Percentiles rank a stretch among this genome's conserved stretches.
Evolutionary conservation across 192 early-diverging fungal genomes (phyloP).

Genomic region (Podila minutissima): DNA sequence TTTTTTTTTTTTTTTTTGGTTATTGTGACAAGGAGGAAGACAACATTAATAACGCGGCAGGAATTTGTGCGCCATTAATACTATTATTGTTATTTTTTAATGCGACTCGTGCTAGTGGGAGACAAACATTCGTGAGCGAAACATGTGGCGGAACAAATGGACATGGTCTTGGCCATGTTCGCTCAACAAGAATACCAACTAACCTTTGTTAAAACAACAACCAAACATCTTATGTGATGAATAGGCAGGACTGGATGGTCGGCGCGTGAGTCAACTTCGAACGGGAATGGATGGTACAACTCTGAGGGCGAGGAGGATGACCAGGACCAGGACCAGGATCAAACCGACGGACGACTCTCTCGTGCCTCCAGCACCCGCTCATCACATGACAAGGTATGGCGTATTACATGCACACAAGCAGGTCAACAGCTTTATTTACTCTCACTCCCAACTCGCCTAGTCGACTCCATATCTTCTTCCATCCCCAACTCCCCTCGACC

Average conservation of each 20-base stretch:
- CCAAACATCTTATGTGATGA: not conserved
- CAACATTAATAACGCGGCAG: no score
- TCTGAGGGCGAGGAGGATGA: constrained; percentile 48
- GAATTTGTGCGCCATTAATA: no score
- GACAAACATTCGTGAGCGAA: no score
- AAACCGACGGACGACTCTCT: constrained; percentile 45
- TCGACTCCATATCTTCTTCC: no score
- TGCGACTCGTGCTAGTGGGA: no score
- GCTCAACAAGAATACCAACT: not conserved
- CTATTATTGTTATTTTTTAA: no score
- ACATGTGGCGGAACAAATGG: no score
- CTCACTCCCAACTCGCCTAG: not conserved
- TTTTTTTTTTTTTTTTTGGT: no score
- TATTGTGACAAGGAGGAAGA: no score
- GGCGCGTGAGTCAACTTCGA: constrained; percentile 45
- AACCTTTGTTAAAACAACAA: not conserved
- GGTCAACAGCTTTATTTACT: not conserved
- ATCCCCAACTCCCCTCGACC: no score
- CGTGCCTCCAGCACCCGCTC: constrained; percentile 48
- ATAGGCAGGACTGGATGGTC: constrained; percentile 32
- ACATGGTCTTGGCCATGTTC: no score
- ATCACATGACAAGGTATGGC: no score
- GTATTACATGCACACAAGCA: not conserved
- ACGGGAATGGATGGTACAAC: constrained; percentile 50
- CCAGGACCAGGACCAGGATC: constrained; percentile 9